phyloP scores from a whole-genome alignment of 768 basidiomycete genomes.

The Leccinum arenicola region DNA sequence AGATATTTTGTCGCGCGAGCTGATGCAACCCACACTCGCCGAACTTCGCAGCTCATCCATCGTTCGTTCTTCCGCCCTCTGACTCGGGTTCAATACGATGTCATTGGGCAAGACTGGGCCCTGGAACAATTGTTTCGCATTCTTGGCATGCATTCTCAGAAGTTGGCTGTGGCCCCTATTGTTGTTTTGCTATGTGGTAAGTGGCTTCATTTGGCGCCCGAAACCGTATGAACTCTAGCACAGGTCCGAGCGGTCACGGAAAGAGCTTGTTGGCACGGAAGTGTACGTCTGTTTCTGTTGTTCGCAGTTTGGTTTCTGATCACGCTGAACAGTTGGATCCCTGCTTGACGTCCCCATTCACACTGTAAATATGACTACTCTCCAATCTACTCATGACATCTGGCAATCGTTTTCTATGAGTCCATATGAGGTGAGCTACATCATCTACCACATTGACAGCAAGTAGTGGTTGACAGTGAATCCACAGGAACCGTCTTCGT shows the following conservation, averaged over 20 bases:
- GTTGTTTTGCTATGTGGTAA: slow-evolving; percentile 76
- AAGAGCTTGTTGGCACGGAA: slow-evolving; percentile 80
- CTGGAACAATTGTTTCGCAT: slow-evolving; percentile 77
- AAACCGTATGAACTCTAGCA: slow-evolving; percentile 3
- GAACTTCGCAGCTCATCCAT: slow-evolving; percentile 67
- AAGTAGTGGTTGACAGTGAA: background rate
- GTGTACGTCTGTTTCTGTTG: slow-evolving; percentile 47
- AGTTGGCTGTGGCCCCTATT: slow-evolving; percentile 61
- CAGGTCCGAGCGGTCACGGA: slow-evolving; percentile 83
- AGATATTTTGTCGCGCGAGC: slow-evolving; percentile 77
- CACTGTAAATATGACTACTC: slow-evolving; percentile 85
- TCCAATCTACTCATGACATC: slow-evolving; percentile 71
- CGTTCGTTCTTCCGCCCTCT: slow-evolving; percentile 78
- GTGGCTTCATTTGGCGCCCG: slow-evolving; percentile 15
- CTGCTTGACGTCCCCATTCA: slow-evolving; percentile 78
- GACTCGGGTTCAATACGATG: slow-evolving; percentile 70
- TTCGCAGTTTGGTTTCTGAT: slow-evolving; percentile 5
- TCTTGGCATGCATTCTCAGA: slow-evolving; percentile 69
- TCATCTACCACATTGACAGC: background rate
- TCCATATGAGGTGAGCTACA: no score
- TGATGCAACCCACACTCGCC: slow-evolving; percentile 60
- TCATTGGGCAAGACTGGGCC: slow-evolving; percentile 80
- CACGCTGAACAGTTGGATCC: slow-evolving; percentile 56
- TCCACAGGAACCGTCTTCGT: slow-evolving; percentile 57
- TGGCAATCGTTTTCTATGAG: slow-evolving; percentile 33